Conservation (phyloP, 1,284 basidiomycete genomes). For the Peniophora sp. region DNA sequence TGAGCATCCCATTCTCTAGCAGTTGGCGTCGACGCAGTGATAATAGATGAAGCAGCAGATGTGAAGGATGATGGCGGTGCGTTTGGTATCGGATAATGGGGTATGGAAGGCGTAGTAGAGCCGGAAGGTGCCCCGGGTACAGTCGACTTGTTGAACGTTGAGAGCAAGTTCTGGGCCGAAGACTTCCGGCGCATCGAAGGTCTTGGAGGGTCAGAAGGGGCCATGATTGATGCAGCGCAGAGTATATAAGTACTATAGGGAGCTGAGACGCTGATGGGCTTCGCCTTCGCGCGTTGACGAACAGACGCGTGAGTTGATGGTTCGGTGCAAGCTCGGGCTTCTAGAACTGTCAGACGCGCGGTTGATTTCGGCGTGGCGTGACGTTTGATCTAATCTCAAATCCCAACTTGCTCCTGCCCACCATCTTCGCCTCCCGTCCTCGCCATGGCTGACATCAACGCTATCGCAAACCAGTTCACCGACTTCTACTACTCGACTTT, state of each 20-base stretch:
- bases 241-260: background rate
- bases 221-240: constrained; percentile 4
- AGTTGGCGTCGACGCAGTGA: constrained; percentile 27
- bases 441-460: constrained; percentile 66
- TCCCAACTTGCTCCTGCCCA: constrained; percentile 12
- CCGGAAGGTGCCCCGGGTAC: constrained; percentile 20
- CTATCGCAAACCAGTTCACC: constrained; percentile 60
- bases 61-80: constrained; percentile 11
- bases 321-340: background rate
- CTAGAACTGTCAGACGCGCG: background rate
- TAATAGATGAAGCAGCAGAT: constrained; percentile 24
- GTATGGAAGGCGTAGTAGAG: constrained; percentile 24
- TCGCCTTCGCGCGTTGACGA: background rate
- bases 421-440: constrained; percentile 10
- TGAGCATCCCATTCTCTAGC: constrained; percentile 66
- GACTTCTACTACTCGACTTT: constrained; percentile 74
- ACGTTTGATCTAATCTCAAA: constrained; percentile 7
- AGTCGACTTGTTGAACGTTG: constrained; percentile 54
- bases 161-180: constrained; percentile 73
- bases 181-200: constrained; percentile 76
- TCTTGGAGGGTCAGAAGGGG: constrained; percentile 25
- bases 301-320: background rate
- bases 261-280: background rate
- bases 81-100: constrained; percentile 5
- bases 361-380: too few relatives aligned